Evolutionary conservation across 768 basidiomycete genomes (phyloP).

Genomic region (Trametes elegans): DNA sequence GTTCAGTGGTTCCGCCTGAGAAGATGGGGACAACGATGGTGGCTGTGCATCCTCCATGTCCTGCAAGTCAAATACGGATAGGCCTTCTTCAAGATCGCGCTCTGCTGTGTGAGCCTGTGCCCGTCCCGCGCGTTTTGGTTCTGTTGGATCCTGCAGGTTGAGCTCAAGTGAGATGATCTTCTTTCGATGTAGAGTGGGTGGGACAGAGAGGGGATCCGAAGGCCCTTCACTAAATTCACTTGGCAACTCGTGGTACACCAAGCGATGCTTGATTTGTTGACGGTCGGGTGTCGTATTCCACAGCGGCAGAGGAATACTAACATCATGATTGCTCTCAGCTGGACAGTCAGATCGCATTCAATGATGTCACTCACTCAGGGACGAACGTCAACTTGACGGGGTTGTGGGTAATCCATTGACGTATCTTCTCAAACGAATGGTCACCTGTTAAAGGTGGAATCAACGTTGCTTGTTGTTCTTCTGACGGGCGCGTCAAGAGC

Average conservation of each 20-base stretch:
- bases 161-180: slow-evolving; percentile 24
- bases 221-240: background rate
- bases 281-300: slow-evolving; percentile 30
- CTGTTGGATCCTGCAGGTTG: slow-evolving; percentile 8
- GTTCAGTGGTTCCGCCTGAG: background rate
- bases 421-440: slow-evolving; percentile 39
- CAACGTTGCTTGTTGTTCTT: slow-evolving; percentile 37
- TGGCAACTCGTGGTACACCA: slow-evolving; percentile 45
- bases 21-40: background rate
- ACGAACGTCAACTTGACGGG: slow-evolving; percentile 42
- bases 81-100: slow-evolving; percentile 6
- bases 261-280: slow-evolving; percentile 42
- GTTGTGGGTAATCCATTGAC: slow-evolving; percentile 43
- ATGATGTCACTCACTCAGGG: slow-evolving; percentile 42
- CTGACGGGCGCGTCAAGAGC: slow-evolving; percentile 42
- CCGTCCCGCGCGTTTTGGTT: background rate
- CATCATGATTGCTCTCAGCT: no score
- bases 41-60: slow-evolving; percentile 1
- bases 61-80: background rate
- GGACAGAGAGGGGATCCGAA: background rate
- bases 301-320: slow-evolving; percentile 42
- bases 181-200: background rate
- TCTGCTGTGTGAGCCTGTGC: background rate
- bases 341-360: background rate
- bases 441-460: slow-evolving; percentile 47